Base-by-base conservation (phyloP, 2,329 filamentous ascomycete genomes). In the Neopestalotiopsis sp. region DNA sequence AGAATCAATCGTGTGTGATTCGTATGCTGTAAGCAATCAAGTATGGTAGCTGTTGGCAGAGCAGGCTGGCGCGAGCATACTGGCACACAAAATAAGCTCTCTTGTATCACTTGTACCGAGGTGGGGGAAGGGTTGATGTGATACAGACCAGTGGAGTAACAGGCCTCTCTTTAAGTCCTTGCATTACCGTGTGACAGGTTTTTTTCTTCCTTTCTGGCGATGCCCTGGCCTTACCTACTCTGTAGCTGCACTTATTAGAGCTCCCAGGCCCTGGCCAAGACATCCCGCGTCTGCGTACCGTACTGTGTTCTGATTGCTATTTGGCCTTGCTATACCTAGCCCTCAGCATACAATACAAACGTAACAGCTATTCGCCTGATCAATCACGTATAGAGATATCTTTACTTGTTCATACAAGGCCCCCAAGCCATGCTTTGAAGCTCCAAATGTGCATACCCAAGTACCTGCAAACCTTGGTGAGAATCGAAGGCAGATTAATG, bases 61-160 rank as follows among this genome's bases (percentile, higher is more conserved):
- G 45, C 45, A 20, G 14, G 45, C 45, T 52, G 45, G 45, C 17
- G 45, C 45, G 6, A 52, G 45, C 45, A 52, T 17, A 52, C 17
- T 7, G 20, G 45, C n/a, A 52, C 45, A n/a, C 20, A 17, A 28
- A 28, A 5, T 24, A 24, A 52, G 45, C 45, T 52, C 45, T 52
- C 45, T 52, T 52, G 17, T 52, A 17, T 52, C 45, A 52, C n/a
- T 52, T 52, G 45, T 17, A 52, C 45, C 45, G 45, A 52, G 45
- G 45, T 20, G 45, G 45, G 45, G 45, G 20, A 52, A 20, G 45
- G 34, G 34, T 17, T 52, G 45, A 52, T 52, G 45, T 52, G 45
- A 52, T 52, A 52, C 45, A 52, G 45, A 52, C 45, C 45, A 52
- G 45, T 52, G 45, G 45, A 52, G 45, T 52, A 52, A 52, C 45